These are phyloP conservation scores for Blastobotrys raffinosifermentans DNA, from an alignment of 1,139 yeast species.

Conservation along the genomic window DNA sequence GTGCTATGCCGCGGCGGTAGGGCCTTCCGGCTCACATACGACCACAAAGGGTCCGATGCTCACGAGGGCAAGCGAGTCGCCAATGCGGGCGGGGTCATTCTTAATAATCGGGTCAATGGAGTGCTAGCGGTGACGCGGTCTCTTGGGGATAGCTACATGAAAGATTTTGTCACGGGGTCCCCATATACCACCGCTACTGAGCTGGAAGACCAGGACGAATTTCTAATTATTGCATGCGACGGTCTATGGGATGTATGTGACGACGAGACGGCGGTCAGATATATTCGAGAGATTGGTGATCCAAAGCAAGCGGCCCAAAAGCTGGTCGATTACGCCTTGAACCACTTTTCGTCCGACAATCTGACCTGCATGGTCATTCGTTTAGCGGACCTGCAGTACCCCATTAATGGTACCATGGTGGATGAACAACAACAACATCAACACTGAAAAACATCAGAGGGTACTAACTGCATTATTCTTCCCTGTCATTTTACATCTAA, in stretches of 20 bases:
- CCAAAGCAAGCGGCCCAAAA: slow-evolving; percentile 64
- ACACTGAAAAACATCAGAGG: no score
- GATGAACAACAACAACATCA: no score
- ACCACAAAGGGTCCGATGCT: slow-evolving; percentile 86
- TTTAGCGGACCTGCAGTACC: no score
- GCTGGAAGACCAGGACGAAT: slow-evolving; percentile 57
- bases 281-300: slow-evolving; percentile 49
- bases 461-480: no score
- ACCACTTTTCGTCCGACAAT: slow-evolving; percentile 80
- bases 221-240: slow-evolving; percentile 85
- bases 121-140: slow-evolving; percentile 93
- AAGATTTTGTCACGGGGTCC: slow-evolving; percentile 78
- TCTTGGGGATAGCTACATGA: slow-evolving; percentile 91
- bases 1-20: slow-evolving; percentile 68
- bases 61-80: slow-evolving; percentile 72
- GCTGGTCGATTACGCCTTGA: slow-evolving; percentile 72
- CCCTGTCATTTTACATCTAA: no score
- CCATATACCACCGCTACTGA: slow-evolving; percentile 92
- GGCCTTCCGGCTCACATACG: slow-evolving; percentile 79
- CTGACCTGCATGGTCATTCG: slow-evolving; percentile 86
- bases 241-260: slow-evolving; percentile 92
- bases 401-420: no score
- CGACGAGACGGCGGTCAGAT: slow-evolving; percentile 74
- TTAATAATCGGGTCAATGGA: slow-evolving; percentile 92
- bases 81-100: slow-evolving; percentile 75